Percentiles rank a stretch among this genome's conserved stretches.
phyloP scores from a whole-genome alignment of 2,329 filamentous ascomycete genomes.

The Tolypocladium album region DNA sequence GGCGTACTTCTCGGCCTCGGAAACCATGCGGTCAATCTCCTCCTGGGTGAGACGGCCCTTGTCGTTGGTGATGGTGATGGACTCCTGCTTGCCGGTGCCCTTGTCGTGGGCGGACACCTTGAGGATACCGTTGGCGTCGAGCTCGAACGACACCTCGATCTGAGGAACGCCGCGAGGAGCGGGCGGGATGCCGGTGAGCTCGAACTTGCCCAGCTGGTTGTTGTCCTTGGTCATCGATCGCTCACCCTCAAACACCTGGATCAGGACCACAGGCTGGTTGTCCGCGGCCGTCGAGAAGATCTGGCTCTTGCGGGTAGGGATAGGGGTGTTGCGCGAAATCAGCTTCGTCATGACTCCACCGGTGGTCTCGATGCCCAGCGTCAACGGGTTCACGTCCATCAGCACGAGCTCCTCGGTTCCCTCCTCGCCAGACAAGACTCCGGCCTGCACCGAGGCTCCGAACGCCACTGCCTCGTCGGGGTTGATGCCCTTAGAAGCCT shows the following conservation, averaged over 20 bases:
- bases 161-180: constrained; percentile 94
- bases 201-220: constrained; percentile 96
- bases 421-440: constrained; percentile 83
- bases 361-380: constrained; percentile 93
- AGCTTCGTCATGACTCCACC: constrained; percentile 97
- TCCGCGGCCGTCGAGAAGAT: constrained; percentile 96
- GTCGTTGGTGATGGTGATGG: constrained; percentile 98
- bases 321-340: constrained; percentile 87
- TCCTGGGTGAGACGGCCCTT: constrained; percentile 95
- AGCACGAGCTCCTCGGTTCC: constrained; percentile 74
- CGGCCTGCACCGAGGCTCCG: constrained; percentile 93
- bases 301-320: constrained; percentile 93
- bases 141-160: constrained; percentile 96
- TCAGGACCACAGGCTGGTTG: constrained; percentile 91
- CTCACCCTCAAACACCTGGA: constrained; percentile 94
- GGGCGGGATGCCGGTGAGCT: constrained; percentile 89
- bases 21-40: constrained; percentile 98
- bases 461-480: constrained; percentile 98
- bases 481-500: constrained; percentile 98
- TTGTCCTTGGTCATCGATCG: constrained; percentile 92
- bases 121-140: constrained; percentile 97
- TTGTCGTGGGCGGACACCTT: constrained; percentile 95
- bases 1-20: constrained; percentile 95
- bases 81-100: constrained; percentile 94
- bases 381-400: constrained; percentile 95